Evolutionary conservation across 202 grass and related monocot genomes (phyloP).

Genomic region (Saccharum hybrid): DNA sequence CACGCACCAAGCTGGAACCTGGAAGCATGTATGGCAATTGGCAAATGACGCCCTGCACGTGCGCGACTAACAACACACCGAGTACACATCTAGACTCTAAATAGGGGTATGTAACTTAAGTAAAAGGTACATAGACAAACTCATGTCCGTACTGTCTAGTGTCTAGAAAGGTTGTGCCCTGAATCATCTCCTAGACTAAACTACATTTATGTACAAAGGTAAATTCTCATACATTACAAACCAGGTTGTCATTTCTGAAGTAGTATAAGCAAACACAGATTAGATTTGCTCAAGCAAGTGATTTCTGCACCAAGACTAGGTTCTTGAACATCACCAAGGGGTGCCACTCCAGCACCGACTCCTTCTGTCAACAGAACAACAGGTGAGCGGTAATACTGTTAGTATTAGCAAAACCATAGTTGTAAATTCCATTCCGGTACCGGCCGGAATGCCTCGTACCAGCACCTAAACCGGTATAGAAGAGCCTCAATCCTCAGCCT

Average conservation of each 20-base stretch:
- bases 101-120: background rate
- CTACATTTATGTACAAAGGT: slow-evolving; percentile 5
- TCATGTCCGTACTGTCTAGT: background rate
- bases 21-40: background rate
- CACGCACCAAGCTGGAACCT: background rate
- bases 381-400: background rate
- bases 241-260: background rate
- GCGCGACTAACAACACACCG: background rate
- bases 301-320: slow-evolving; percentile 52
- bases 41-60: background rate
- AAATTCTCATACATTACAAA: slow-evolving; percentile 3
- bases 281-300: slow-evolving; percentile 47
- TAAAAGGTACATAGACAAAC: background rate
- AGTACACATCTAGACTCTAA: background rate
- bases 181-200: slow-evolving; percentile 22
- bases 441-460: too few species aligned
- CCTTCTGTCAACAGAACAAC: slow-evolving; percentile 49
- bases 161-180: too few species aligned
- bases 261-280: background rate
- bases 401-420: too few species aligned
- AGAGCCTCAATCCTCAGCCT: too few species aligned
- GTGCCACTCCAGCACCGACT: slow-evolving; percentile 40
- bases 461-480: too few species aligned
- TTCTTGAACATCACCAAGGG: slow-evolving; percentile 63
- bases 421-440: too few species aligned